Base-by-base conservation (phyloP, 2,329 filamentous ascomycete genomes). In the Penicillium sp. region DNA sequence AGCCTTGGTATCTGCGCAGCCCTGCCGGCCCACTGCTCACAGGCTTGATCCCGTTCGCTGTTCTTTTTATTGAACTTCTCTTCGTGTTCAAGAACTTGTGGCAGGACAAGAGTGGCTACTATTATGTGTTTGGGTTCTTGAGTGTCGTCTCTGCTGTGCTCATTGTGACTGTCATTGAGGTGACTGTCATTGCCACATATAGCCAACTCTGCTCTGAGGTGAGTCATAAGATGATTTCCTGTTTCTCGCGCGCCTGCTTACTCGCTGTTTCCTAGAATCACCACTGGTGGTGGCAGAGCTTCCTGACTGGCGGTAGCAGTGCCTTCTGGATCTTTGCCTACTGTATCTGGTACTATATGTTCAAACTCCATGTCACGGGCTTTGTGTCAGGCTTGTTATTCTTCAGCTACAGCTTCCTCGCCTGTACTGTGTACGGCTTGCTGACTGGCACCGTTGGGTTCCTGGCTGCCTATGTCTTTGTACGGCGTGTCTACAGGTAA, bases 271-370 rank as follows among this genome's bases (percentile, higher is more conserved):
- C 17, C 7, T 33, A 80, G 76, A 89, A 94, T 64, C 84, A 93
- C 67, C 79, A 87, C 62, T 94, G 88, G 88, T 93, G 86, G 86
- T 94, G 87, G 87, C 85, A 87, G 63, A 87, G 84, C 36, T 93
- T 94, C 70, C 68, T 87, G 33, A 79, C 89, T 7, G 88, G 88
- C 30, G 84, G 83, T 33, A 80, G 83, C 53, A 87, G 83, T 53
- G 79, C 84, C 5, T 64, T 87, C 45, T 94, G 87, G 87, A 79
- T 94, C 25, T 93, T 91, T 60, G 62, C 79, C 25, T 94, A 93
- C 69, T 87, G 85, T 62, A 71, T 83, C 34, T 94, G 86, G 83
- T 94, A 91, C 70, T 94, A 87, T 67, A 76, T 81, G 54, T 81
- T 80, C 50, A 87, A 86, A 64, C 74, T 94, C 40, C 84, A 90